Evolutionary conservation across 371 early-diverging fungal species (phyloP).

Genomic region (Phascolomyces articulosus): DNA sequence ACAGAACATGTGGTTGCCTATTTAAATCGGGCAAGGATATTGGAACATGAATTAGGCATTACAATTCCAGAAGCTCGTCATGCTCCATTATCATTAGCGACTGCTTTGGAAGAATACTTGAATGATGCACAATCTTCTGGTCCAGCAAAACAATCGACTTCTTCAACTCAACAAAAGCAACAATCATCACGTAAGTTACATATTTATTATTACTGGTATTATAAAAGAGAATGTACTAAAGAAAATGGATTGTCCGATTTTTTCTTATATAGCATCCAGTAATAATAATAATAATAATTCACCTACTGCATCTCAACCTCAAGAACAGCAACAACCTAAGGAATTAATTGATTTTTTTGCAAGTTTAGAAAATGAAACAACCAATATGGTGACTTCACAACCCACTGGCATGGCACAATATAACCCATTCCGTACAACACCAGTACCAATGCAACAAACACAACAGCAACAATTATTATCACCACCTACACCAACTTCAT

Average conservation of each 20-base stretch:
- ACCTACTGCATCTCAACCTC: constrained; percentile 1
- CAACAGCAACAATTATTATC: background rate
- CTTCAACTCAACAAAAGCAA: background rate
- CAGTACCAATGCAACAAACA: constrained; percentile 8
- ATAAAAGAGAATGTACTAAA: no score
- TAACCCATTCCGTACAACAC: constrained; percentile 29
- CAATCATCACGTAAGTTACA: background rate
- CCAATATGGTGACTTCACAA: constrained; percentile 23
- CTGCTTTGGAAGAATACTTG: constrained; percentile 85
- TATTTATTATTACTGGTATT: background rate
- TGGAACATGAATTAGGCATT: constrained; percentile 72
- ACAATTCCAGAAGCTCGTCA: constrained; percentile 84
- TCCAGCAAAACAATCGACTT: constrained; percentile 16
- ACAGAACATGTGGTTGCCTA: constrained; percentile 81
- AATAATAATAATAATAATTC: no score
- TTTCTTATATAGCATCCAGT: no score
- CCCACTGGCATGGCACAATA: constrained; percentile 8
- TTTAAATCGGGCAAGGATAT: constrained; percentile 74
- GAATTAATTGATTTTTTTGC: constrained; percentile 80
- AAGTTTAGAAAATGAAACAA: constrained; percentile 70
- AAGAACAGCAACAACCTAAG: constrained; percentile 32
- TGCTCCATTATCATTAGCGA: constrained; percentile 85
- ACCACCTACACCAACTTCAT: constrained; percentile 10
- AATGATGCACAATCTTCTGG: constrained; percentile 65
- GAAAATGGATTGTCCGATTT: no score